Percentiles rank a stretch among this genome's conserved stretches.
These are phyloP conservation scores for Verticillium nonalfalfae DNA, from an alignment of 2,329 filamentous ascomycete species.

Conservation along the genomic window DNA sequence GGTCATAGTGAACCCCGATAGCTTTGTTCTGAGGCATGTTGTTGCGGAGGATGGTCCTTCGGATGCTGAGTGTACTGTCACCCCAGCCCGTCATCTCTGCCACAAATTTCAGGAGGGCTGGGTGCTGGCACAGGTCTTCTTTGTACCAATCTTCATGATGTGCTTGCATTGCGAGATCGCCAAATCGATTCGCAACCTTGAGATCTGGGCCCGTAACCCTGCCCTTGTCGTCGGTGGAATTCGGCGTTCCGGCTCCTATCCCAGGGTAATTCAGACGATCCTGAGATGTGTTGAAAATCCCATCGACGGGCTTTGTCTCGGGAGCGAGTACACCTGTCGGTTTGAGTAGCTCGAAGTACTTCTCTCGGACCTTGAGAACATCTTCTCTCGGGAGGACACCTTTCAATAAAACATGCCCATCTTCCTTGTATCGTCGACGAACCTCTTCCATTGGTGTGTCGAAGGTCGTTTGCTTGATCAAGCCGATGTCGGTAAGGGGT, in stretches of 20 bases:
- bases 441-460: too few relatives aligned
- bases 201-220: too few relatives aligned
- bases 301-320: too few relatives aligned
- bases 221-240: too few relatives aligned
- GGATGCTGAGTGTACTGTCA: slow-evolving; percentile 29
- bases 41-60: slow-evolving; percentile 45
- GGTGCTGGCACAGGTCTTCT: slow-evolving; percentile 42
- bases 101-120: slow-evolving; percentile 40
- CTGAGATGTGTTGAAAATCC: too few relatives aligned
- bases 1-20: slow-evolving; percentile 55
- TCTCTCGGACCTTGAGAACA: slow-evolving; percentile 41
- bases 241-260: too few relatives aligned
- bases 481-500: too few relatives aligned
- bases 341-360: slow-evolving; percentile 35
- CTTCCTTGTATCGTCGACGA: slow-evolving; percentile 11
- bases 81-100: slow-evolving; percentile 47
- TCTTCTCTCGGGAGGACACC: slow-evolving; percentile 44
- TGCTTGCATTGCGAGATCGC: slow-evolving; percentile 23
- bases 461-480: too few relatives aligned
- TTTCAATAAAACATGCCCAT: slow-evolving; percentile 52
- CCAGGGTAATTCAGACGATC: too few relatives aligned
- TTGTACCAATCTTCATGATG: slow-evolving; percentile 45
- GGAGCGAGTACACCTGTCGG: too few relatives aligned
- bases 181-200: too few relatives aligned
- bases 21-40: slow-evolving; percentile 50